Percentiles rank a stretch among this genome's conserved stretches.
Conservation (phyloP, 2,329 filamentous ascomycete genomes). For the Cucurbitaria berberidis region DNA sequence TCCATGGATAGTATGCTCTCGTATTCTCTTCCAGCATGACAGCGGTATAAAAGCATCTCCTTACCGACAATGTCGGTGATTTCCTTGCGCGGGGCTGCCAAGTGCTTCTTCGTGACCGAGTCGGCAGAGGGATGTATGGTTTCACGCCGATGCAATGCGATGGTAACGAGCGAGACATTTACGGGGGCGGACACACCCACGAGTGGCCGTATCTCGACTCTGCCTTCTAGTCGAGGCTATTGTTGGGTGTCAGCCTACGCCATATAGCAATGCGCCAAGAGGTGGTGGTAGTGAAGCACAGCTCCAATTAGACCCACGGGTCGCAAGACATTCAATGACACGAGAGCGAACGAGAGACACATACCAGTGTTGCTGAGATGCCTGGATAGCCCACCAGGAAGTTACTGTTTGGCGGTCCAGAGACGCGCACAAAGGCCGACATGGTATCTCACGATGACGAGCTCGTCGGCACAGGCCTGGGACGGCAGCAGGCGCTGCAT, state of each 20-base stretch:
- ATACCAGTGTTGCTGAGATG: conserved; percentile 94
- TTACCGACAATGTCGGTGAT: conserved; percentile 93
- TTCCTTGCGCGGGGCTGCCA: conserved; percentile 89
- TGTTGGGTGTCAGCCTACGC: conserved; percentile 29
- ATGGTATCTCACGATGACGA: conserved; percentile 41
- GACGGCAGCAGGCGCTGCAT: conserved; percentile 43
- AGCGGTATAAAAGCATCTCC: conserved; percentile 90
- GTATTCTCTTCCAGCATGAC: conserved; percentile 79
- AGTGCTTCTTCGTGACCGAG: conserved; percentile 88
- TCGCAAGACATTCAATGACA: conserved; percentile 4
- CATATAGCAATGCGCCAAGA: conserved; percentile 8
- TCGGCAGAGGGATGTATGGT: conserved; percentile 97
- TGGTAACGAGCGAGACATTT: conserved; percentile 88
- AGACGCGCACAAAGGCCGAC: conserved; percentile 90
- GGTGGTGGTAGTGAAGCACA: conserved; percentile 3
- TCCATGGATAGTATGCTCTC: conserved; percentile 96
- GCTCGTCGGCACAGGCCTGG: conserved; percentile 45
- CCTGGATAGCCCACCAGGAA: conserved; percentile 97
- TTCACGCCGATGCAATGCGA: conserved; percentile 91
- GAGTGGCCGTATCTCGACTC: conserved; percentile 91
- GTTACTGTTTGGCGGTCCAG: conserved; percentile 94
- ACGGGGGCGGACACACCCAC: conserved; percentile 88
- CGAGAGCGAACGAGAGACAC: conserved; percentile 47
- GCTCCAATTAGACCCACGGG: conserved; percentile 3
- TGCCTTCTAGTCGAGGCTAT: conserved; percentile 95